A percentile compares a stretch with the other conserved stretches of the same genome.
Evolutionary conservation across 371 early-diverging fungal genomes (phyloP).

Genomic region (Circinella minor): DNA sequence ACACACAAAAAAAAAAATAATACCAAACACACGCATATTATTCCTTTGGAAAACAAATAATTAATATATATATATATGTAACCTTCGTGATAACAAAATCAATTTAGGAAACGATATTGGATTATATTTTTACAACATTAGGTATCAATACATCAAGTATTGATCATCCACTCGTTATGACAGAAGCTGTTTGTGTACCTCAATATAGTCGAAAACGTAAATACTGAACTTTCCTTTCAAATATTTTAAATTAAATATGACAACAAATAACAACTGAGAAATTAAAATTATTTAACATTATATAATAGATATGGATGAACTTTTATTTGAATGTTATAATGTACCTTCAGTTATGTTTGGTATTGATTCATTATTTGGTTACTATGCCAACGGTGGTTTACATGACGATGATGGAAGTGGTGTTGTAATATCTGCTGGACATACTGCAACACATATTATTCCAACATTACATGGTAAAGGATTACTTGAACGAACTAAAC

Average conservation of each 20-base stretch:
- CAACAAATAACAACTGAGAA: no score
- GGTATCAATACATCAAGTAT: conserved; percentile 73
- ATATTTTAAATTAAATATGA: no score
- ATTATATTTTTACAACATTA: conserved; percentile 83
- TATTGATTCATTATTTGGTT: conserved; percentile 86
- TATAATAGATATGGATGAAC: conserved; percentile 73
- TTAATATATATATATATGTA: background rate
- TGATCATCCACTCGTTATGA: conserved; percentile 83
- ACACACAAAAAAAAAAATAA: background rate
- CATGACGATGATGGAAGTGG: conserved; percentile 51
- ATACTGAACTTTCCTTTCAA: no score
- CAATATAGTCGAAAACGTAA: conserved; percentile 73
- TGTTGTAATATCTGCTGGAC: conserved; percentile 76
- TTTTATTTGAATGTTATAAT: conserved; percentile 86
- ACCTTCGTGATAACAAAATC: background rate
- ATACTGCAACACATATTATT: conserved; percentile 76
- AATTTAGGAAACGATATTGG: conserved; percentile 76
- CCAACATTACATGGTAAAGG: conserved; percentile 72
- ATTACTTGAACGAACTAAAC: conserved; percentile 61
- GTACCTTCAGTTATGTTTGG: conserved; percentile 83
- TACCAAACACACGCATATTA: no score
- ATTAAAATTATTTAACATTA: no score
- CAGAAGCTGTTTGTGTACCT: conserved; percentile 84
- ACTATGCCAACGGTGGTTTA: conserved; percentile 66
- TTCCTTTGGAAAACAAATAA: background rate